phyloP scores from a whole-genome alignment of 1,284 basidiomycete species.

The Waitea zeae region DNA sequence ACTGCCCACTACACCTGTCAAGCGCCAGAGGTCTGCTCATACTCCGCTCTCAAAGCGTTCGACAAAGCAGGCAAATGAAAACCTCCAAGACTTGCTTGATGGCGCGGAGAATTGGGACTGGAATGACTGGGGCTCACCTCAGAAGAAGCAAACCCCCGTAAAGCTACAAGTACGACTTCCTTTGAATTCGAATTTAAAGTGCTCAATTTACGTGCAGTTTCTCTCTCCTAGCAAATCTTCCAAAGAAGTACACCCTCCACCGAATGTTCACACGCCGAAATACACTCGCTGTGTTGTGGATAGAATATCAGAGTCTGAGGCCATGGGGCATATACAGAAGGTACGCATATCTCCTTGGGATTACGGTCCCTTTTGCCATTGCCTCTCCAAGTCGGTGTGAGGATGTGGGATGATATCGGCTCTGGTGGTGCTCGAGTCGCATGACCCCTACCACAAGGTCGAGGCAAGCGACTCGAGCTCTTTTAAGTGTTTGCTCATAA shows the following conservation, averaged over 20 bases:
- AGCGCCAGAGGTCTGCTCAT: constrained; percentile 1
- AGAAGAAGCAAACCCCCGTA: constrained; percentile 1
- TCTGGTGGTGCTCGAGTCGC: no score
- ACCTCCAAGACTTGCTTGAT: constrained; percentile 18
- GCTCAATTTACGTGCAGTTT: constrained; percentile 16
- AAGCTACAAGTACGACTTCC: constrained; percentile 1
- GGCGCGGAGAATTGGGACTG: constrained; percentile 33
- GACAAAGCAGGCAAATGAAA: constrained; percentile 8
- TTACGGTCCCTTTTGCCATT: no score
- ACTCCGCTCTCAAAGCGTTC: background rate
- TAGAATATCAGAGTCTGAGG: background rate
- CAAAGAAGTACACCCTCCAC: background rate
- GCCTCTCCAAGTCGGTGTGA: no score
- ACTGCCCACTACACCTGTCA: constrained; percentile 3
- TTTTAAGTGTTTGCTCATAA: background rate
- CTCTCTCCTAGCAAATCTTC: background rate
- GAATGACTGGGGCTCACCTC: constrained; percentile 22
- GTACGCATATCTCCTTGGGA: no score
- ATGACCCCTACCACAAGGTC: no score
- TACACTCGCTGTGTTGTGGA: background rate
- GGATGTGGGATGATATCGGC: no score
- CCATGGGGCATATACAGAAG: background rate
- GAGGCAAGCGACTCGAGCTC: background rate
- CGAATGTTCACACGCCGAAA: constrained; percentile 3
- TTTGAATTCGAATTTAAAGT: background rate